Conservation (phyloP, 2,329 filamentous ascomycete genomes). For the Metarhizium sp. region DNA sequence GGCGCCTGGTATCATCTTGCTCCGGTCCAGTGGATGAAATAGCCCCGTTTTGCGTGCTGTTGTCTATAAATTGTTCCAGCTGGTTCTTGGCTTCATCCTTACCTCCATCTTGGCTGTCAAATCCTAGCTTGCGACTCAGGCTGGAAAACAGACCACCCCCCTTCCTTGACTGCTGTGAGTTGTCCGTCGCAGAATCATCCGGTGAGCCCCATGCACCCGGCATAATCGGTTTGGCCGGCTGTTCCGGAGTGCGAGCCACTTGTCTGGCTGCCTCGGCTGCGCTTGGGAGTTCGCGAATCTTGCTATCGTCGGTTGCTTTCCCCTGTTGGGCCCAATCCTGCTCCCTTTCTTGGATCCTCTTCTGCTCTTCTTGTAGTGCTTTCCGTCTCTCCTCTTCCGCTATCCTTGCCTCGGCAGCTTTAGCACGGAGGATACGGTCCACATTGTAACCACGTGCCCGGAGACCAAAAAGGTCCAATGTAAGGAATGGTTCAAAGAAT, state of each 20-base stretch:
- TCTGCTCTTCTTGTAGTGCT: conserved; percentile 63
- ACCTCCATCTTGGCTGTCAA: conserved; percentile 40
- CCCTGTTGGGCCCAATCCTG: conserved; percentile 31
- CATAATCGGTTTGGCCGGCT: conserved; percentile 40
- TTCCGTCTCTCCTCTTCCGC: conserved; percentile 74
- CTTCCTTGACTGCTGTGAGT: conserved; percentile 26
- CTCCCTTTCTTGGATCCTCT: conserved; percentile 50
- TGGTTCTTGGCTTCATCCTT: conserved; percentile 33
- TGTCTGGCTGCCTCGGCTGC: conserved; percentile 28
- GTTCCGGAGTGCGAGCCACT: conserved; percentile 30
- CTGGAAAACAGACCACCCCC: conserved; percentile 57
- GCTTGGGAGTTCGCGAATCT: conserved; percentile 6
- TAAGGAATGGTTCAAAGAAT: conserved; percentile 84
- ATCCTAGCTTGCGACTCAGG: conserved; percentile 57
- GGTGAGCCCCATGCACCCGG: conserved; percentile 70
- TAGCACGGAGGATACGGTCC: conserved; percentile 80
- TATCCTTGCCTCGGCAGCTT: conserved; percentile 78
- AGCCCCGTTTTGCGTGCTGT: conserved; percentile 13
- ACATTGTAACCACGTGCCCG: conserved; percentile 92
- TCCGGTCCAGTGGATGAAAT: background rate
- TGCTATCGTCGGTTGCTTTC: conserved; percentile 14
- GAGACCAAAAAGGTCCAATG: conserved; percentile 71
- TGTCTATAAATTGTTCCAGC: conserved; percentile 32
- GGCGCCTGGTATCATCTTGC: background rate
- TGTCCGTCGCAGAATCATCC: conserved; percentile 30